phyloP scores from a whole-genome alignment of 371 early-diverging fungal genomes.

The Zychaea mexicana region DNA sequence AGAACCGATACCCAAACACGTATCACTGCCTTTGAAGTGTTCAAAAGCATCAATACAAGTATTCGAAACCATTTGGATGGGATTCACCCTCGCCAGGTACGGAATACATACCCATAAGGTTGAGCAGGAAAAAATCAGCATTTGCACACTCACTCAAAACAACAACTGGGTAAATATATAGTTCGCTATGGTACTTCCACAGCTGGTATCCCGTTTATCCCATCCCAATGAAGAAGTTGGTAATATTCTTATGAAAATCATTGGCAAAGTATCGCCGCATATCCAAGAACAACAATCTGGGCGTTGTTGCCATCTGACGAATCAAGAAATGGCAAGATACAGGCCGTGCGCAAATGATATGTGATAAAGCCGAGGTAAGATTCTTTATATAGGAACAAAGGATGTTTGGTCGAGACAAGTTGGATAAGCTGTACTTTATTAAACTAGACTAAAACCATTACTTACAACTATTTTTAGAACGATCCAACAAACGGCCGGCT shows the following conservation, averaged over 20 bases:
- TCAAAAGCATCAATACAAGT: conserved; percentile 46
- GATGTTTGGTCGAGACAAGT: background rate
- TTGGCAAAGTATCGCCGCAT: conserved; percentile 68
- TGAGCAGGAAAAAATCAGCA: no score
- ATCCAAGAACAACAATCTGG: conserved; percentile 90
- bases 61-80: conserved; percentile 36
- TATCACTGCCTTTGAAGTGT: conserved; percentile 9
- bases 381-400: background rate
- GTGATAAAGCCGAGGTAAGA: background rate
- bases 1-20: background rate
- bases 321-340: conserved; percentile 30
- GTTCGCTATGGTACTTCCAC: conserved; percentile 74
- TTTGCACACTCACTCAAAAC: background rate
- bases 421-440: no score
- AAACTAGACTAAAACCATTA: no score
- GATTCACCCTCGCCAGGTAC: conserved; percentile 25
- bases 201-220: conserved; percentile 83
- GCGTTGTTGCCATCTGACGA: conserved; percentile 76
- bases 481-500: background rate
- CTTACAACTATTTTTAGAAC: background rate
- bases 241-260: conserved; percentile 63
- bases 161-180: conserved; percentile 25
- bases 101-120: no score
- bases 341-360: background rate
- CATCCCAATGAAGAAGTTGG: conserved; percentile 66